phyloP scores from a whole-genome alignment of 2,329 filamentous ascomycete genomes.

The Orbilia blumenaviensis region DNA sequence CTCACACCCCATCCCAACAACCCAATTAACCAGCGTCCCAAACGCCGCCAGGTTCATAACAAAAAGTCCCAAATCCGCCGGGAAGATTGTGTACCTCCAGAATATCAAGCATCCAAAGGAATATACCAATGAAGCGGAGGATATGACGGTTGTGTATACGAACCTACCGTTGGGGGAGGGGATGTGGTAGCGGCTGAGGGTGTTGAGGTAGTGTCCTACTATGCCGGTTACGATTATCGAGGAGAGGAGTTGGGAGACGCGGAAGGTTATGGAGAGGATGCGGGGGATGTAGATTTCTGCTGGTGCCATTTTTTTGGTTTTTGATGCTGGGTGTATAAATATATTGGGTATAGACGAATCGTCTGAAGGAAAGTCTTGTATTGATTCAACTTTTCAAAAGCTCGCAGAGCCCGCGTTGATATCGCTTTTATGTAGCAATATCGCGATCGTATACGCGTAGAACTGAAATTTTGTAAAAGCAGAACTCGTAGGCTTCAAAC shows the following conservation, averaged over 20 bases:
- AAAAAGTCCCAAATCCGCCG: conserved; percentile 39
- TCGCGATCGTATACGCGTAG: too few relatives aligned
- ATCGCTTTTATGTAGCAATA: too few relatives aligned
- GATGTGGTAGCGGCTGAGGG: conserved; percentile 24
- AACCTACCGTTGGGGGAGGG: conserved; percentile 29
- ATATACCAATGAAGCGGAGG: conserved; percentile 35
- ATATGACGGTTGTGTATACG: conserved; percentile 33
- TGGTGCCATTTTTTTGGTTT: conserved; percentile 27
- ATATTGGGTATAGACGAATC: not conserved
- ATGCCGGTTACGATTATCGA: conserved; percentile 42
- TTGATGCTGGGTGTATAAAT: not conserved
- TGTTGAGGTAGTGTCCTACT: conserved; percentile 49
- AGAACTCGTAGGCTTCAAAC: too few relatives aligned
- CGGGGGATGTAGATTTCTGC: conserved; percentile 42
- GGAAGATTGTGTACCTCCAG: conserved; percentile 45
- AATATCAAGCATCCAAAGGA: conserved; percentile 40
- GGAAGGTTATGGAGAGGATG: conserved; percentile 24
- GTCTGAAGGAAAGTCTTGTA: not conserved
- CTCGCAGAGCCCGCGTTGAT: too few relatives aligned
- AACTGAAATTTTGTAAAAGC: too few relatives aligned
- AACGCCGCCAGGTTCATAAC: conserved; percentile 42
- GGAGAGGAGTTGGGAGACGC: conserved; percentile 37
- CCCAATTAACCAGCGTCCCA: conserved; percentile 41
- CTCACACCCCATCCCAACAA: conserved; percentile 35
- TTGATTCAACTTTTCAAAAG: too few relatives aligned